These are phyloP conservation scores for Eremomyces bilateralis DNA, from an alignment of 495 filamentous ascomycete species.

Conservation along the genomic window DNA sequence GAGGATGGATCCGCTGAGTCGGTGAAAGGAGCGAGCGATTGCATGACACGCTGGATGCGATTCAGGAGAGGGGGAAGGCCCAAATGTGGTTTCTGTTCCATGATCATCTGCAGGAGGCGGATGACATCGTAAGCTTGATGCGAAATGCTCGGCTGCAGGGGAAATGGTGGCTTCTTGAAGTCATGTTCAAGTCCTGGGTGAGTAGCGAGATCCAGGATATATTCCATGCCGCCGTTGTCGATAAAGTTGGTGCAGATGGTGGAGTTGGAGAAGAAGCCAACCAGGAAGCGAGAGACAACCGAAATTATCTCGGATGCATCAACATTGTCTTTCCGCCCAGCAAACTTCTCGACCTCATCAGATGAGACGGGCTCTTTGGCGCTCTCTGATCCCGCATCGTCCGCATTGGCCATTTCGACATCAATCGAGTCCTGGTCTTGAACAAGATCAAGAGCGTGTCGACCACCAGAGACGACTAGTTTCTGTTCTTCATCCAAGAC, in stretches of 20 bases:
- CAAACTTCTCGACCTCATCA: conserved; percentile 1
- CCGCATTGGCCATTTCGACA: conserved; percentile 11
- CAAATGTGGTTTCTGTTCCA: conserved; percentile 65
- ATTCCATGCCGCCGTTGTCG: conserved; percentile 56
- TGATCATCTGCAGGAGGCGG: conserved; percentile 53
- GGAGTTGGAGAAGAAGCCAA: conserved; percentile 55
- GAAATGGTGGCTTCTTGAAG: conserved; percentile 37
- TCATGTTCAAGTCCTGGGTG: conserved; percentile 56
- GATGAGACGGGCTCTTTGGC: neutral
- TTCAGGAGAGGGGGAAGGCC: conserved; percentile 60
- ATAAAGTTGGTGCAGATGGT: conserved; percentile 55
- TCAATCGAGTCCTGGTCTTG: conserved; percentile 6
- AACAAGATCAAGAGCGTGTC: conserved; percentile 11
- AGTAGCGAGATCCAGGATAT: conserved; percentile 63
- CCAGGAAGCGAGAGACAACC: conserved; percentile 52
- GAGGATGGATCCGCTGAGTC: conserved; percentile 25
- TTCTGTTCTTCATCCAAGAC: conserved; percentile 29
- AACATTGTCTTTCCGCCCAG: conserved; percentile 21
- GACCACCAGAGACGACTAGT: conserved; percentile 30
- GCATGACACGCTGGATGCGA: conserved; percentile 43
- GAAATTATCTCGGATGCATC: conserved; percentile 45
- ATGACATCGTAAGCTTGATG: conserved; percentile 38
- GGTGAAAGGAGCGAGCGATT: conserved; percentile 44
- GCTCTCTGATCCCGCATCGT: neutral
- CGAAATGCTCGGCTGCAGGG: conserved; percentile 1